Percentiles rank a stretch among this genome's conserved stretches.
Evolutionary conservation across 2,329 filamentous ascomycete genomes (phyloP).

Genomic region (Shiraia sp.): DNA sequence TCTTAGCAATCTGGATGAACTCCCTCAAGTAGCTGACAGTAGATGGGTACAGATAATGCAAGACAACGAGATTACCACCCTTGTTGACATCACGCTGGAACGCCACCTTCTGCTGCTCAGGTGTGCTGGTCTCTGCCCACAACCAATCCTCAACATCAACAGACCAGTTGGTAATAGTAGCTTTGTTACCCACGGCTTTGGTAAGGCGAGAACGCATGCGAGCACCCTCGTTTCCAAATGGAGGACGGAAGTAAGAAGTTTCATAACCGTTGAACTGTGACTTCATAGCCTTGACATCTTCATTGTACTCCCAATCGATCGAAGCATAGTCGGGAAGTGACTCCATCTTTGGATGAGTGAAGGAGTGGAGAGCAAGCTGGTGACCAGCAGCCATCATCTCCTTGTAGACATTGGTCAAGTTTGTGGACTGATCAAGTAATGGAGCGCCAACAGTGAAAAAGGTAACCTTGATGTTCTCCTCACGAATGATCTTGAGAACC

Average conservation of each 20-base stretch:
- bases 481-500: constrained; percentile 64
- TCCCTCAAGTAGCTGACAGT: constrained; percentile 67
- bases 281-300: constrained; percentile 58
- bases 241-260: constrained; percentile 66
- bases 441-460: constrained; percentile 72
- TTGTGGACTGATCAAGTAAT: constrained; percentile 61
- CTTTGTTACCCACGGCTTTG: constrained; percentile 48
- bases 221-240: constrained; percentile 70
- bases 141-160: constrained; percentile 74
- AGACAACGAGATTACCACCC: constrained; percentile 67
- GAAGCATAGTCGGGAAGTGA: constrained; percentile 55
- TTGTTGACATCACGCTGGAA: constrained; percentile 66
- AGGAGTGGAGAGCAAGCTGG: constrained; percentile 70
- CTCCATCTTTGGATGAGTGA: constrained; percentile 70
- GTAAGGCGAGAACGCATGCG: constrained; percentile 67
- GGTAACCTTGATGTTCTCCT: constrained; percentile 66
- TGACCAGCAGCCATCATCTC: constrained; percentile 66
- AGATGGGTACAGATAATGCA: constrained; percentile 69
- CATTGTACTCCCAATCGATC: constrained; percentile 66
- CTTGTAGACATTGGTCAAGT: constrained; percentile 65
- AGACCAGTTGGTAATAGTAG: constrained; percentile 68
- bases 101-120: constrained; percentile 68
- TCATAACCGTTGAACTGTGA: constrained; percentile 40
- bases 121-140: constrained; percentile 65
- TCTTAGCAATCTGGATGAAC: constrained; percentile 68